Percentiles rank a stretch among this genome's conserved stretches.
phyloP scores from a whole-genome alignment of 2,329 filamentous ascomycete genomes.

The Lecanosticta acicola region DNA sequence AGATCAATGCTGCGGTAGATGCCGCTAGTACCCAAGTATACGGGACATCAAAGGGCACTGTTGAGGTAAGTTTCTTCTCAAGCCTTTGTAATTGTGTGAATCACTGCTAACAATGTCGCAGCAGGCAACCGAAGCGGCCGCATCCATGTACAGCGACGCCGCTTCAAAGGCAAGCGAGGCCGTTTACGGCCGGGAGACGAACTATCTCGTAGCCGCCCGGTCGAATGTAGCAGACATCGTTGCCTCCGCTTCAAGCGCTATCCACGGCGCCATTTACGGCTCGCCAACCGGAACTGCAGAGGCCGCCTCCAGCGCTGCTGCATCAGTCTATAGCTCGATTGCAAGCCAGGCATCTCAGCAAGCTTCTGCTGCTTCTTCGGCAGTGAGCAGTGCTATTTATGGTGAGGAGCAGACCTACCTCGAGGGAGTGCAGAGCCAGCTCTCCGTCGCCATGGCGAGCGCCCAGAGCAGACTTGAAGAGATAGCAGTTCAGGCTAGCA shows the following conservation, averaged over 20 bases:
- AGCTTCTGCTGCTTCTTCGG: conserved; percentile 41
- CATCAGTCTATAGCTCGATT: conserved; percentile 42
- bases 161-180: conserved; percentile 45
- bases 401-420: conserved; percentile 49
- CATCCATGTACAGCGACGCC: conserved; percentile 40
- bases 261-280: conserved; percentile 54
- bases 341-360: conserved; percentile 43
- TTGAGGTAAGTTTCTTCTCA: conserved; percentile 34
- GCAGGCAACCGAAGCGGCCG: conserved; percentile 49
- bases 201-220: conserved; percentile 51
- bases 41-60: conserved; percentile 49
- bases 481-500: conserved; percentile 32
- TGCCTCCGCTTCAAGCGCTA: conserved; percentile 50
- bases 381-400: conserved; percentile 43
- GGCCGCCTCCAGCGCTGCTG: conserved; percentile 41
- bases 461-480: conserved; percentile 40
- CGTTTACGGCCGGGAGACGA: conserved; percentile 51
- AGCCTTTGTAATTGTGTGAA: not conserved
- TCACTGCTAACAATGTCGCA: conserved; percentile 23
- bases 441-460: conserved; percentile 40
- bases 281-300: conserved; percentile 46
- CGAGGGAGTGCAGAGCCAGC: conserved; percentile 40
- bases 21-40: conserved; percentile 55
- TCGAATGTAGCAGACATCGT: conserved; percentile 51
- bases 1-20: conserved; percentile 54